Evolutionary conservation across 2,329 filamentous ascomycete species (phyloP).

Genomic region (Alternaria triticimaculans): DNA sequence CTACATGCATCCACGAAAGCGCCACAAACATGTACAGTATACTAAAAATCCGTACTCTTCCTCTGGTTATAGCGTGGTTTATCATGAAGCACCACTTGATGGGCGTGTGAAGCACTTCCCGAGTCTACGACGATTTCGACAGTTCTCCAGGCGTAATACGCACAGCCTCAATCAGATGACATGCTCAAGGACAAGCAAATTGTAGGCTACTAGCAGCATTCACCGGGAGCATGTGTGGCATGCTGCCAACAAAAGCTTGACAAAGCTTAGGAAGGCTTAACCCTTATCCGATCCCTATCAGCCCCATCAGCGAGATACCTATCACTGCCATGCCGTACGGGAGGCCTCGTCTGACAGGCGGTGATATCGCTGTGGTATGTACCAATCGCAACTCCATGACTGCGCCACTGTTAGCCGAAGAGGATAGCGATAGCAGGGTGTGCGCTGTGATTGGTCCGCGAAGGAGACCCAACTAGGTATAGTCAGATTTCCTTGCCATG

Average conservation of each 20-base stretch:
- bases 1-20: background rate
- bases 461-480: constrained; percentile 19
- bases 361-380: background rate
- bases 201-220: background rate
- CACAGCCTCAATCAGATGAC: background rate
- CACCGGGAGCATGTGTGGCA: background rate
- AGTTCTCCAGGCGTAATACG: fast-evolving
- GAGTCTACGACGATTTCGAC: background rate
- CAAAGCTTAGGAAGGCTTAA: constrained; percentile 1
- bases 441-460: constrained; percentile 28
- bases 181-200: background rate
- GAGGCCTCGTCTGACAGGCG: background rate
- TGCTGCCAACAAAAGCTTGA: background rate
- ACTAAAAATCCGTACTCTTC: background rate
- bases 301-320: background rate
- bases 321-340: background rate
- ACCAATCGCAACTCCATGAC: constrained; percentile 11
- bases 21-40: background rate
- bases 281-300: background rate
- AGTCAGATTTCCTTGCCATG: background rate
- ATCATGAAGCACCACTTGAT: background rate
- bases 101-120: background rate
- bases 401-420: background rate
- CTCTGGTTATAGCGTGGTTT: background rate
- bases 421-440: background rate